phyloP scores from a whole-genome alignment of 2,329 filamentous ascomycete genomes.

The Rhinocladiella similis region DNA sequence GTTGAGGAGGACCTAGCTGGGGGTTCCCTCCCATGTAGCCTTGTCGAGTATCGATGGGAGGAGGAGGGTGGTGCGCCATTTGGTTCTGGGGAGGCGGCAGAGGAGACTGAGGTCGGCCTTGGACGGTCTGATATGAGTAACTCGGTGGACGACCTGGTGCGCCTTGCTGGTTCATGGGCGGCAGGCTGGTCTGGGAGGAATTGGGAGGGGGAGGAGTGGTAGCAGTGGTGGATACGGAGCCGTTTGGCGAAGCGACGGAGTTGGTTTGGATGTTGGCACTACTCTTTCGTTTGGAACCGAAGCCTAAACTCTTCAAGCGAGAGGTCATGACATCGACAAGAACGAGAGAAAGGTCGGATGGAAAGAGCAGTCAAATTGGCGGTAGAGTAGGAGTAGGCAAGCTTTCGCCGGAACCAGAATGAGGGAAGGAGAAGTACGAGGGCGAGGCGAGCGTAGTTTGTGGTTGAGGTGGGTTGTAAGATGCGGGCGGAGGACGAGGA shows the following conservation, averaged over 20 bases:
- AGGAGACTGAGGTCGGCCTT: conserved; percentile 54
- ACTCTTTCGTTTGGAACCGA: conserved; percentile 51
- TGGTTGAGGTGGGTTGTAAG: neutral
- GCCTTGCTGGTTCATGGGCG: conserved; percentile 55
- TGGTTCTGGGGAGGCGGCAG: conserved; percentile 47
- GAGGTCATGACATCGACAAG: conserved; percentile 53
- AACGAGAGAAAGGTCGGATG: conserved; percentile 20
- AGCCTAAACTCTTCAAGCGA: conserved; percentile 51
- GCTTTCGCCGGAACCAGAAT: neutral
- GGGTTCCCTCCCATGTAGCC: conserved; percentile 50
- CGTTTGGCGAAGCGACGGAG: conserved; percentile 31
- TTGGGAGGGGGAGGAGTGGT: conserved; percentile 40
- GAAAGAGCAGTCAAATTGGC: conserved; percentile 1
- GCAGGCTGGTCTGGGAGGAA: conserved; percentile 51
- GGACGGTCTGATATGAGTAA: conserved; percentile 58
- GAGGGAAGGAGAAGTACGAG: conserved; percentile 2
- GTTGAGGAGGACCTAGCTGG: conserved; percentile 38
- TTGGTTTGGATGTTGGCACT: conserved; percentile 44
- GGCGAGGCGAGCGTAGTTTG: neutral
- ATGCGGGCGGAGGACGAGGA: neutral
- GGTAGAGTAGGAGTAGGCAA: neutral
- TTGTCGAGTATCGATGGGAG: conserved; percentile 57
- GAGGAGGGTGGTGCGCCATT: conserved; percentile 47
- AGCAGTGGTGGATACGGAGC: conserved; percentile 34
- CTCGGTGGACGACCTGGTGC: conserved; percentile 62